Percentiles rank a stretch among this genome's conserved stretches.
Conservation (phyloP, 2,329 filamentous ascomycete genomes). For the Fusarium sp. region DNA sequence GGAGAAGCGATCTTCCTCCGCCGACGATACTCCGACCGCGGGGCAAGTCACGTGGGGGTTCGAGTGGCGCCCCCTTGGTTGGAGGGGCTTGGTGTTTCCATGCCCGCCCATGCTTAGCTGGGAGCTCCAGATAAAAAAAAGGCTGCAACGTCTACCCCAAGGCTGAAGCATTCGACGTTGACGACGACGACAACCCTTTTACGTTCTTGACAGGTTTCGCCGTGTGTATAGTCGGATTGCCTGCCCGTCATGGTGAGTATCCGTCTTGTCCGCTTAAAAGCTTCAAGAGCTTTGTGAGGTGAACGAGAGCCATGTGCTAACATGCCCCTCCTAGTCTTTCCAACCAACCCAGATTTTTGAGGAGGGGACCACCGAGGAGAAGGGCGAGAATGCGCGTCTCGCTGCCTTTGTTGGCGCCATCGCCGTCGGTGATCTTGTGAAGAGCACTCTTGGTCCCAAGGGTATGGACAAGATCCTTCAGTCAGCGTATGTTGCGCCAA, state of each 20-base stretch:
- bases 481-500: conserved; percentile 73
- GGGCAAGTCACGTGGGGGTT: conserved; percentile 53
- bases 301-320: conserved; percentile 30
- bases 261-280: background rate
- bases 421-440: conserved; percentile 95
- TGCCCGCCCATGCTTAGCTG: conserved; percentile 37
- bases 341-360: conserved; percentile 98
- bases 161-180: conserved; percentile 44
- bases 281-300: background rate
- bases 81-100: conserved; percentile 40
- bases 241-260: conserved; percentile 42
- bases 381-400: conserved; percentile 98
- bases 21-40: conserved; percentile 46
- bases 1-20: conserved; percentile 52
- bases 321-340: conserved; percentile 60
- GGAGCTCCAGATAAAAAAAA: conserved; percentile 44
- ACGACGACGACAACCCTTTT: conserved; percentile 39
- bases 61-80: conserved; percentile 31
- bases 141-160: conserved; percentile 43
- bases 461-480: conserved; percentile 99
- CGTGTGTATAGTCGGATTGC: conserved; percentile 32
- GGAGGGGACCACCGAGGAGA: conserved; percentile 95
- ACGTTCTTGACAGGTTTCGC: conserved; percentile 37
- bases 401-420: conserved; percentile 98
- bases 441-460: conserved; percentile 96